Evolutionary conservation across 805 yeast species (phyloP), one percentile per base, ranked within the genome.

Genomic region (Kluyveromyces dobzhanskii): DNA sequence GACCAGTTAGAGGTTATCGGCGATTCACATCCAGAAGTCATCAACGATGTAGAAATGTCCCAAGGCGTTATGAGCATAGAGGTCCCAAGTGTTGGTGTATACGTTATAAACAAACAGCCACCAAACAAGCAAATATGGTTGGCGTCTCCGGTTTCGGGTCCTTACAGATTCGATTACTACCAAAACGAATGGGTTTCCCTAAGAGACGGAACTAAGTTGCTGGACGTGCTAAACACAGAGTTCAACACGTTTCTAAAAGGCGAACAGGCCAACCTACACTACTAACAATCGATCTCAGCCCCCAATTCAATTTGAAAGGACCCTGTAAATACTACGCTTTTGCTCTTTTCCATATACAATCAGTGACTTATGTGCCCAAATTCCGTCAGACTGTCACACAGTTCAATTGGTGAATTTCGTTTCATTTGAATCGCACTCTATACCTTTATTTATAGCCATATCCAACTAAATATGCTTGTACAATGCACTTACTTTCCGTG

Each of bases 41-140:
- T 57, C 72, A 80, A 42, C 86, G 92, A 62, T 72, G 82, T 53
- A 65, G 84, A 44, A 71, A 66, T 50, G 9, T 51, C 62, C 51
- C 90, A 82, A 47, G 99, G 99, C 6, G 97, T 92, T 7, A 61
- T 92, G 62, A 78, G 90, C 1, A 58, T 92, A 41, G 75, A 69
- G 5, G 51, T 84, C 13, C 85, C 90, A 3, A 73, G 78, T 1
- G 66, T 68, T 13, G 97, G 97, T 1, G 74, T 88, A 0, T 92
- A 92, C 56, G 95, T 92, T 21, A 80, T 92, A 55, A 92, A 92
- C 66, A 90, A 87, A 56, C 97, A 92, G 62, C 98, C 98, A 1
- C 97, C 98, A 3, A 92, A 87, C 63, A 82, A 85, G 62, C 99
- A 92, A 59, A 81, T 92, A 23, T 92, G 99, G 99, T 70, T 90